Percentiles rank a stretch among this genome's conserved stretches.
phyloP scores from a whole-genome alignment of 2,329 filamentous ascomycete genomes.

The Aspergillus unguis region DNA sequence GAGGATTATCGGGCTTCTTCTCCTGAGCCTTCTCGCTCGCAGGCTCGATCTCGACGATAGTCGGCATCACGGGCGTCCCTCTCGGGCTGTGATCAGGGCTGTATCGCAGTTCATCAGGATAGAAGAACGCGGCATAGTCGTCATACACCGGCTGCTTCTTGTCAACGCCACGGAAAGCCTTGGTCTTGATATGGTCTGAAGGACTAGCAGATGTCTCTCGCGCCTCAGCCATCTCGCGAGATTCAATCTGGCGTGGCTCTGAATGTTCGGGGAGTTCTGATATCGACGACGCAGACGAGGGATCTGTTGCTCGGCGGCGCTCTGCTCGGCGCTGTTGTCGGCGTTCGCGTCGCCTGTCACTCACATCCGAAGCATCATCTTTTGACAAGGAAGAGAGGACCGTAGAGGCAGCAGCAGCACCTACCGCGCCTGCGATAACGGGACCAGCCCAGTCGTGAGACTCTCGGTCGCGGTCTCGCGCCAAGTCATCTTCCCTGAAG shows the following conservation, averaged over 20 bases:
- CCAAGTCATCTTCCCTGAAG: too few species aligned
- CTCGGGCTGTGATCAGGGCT: constrained; percentile 32
- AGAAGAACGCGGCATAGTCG: constrained; percentile 43
- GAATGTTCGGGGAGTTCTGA: constrained; percentile 26
- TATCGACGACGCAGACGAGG: constrained; percentile 18
- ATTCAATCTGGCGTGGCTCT: not conserved
- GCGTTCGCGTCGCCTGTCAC: constrained; percentile 33
- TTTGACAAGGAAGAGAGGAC: constrained; percentile 33
- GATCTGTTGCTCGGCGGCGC: constrained; percentile 29
- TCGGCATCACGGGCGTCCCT: constrained; percentile 24
- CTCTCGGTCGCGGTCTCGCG: constrained; percentile 21
- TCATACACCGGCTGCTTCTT: constrained; percentile 37
- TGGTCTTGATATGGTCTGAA: constrained; percentile 22
- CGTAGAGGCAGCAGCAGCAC: constrained; percentile 47
- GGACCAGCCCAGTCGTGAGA: constrained; percentile 29
- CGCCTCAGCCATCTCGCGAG: constrained; percentile 18
- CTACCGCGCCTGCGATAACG: constrained; percentile 51
- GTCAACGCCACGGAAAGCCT: constrained; percentile 28
- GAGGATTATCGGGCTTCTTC: constrained; percentile 16
- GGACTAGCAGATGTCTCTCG: constrained; percentile 13
- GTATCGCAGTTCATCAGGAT: constrained; percentile 39
- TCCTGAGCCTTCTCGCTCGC: constrained; percentile 21
- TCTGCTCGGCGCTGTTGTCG: constrained; percentile 41
- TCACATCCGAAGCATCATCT: constrained; percentile 30
- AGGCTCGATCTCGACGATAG: constrained; percentile 32